Conservation (phyloP, 2,329 filamentous ascomycete species). For the Claviceps citrina region DNA sequence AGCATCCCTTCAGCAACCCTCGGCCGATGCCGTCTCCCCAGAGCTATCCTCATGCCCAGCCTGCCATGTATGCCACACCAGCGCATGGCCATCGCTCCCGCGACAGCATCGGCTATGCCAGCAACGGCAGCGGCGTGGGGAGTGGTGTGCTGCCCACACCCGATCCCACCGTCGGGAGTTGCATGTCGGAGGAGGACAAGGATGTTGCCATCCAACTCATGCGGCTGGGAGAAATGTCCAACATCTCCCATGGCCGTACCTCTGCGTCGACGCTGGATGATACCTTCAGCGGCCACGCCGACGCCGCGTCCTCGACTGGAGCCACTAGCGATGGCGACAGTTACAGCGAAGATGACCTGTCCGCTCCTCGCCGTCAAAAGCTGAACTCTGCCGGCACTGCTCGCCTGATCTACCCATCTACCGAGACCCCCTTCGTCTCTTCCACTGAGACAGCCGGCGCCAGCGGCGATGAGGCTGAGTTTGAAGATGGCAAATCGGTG, state of each 20-base stretch:
- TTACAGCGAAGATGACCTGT: conserved; percentile 47
- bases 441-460: conserved; percentile 32
- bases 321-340: conserved; percentile 67
- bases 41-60: conserved; percentile 44
- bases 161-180: conserved; percentile 92
- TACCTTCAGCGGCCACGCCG: conserved; percentile 78
- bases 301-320: conserved; percentile 69
- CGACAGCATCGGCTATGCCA: conserved; percentile 42
- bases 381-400: conserved; percentile 26
- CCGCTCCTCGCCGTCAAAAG: conserved; percentile 41
- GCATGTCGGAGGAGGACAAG: conserved; percentile 84
- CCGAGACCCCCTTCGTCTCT: conserved; percentile 36
- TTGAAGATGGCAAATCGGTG: conserved; percentile 13
- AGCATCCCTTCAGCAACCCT: conserved; percentile 66
- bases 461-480: conserved; percentile 21
- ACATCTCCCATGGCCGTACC: conserved; percentile 81
- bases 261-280: conserved; percentile 90
- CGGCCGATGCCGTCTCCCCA: conserved; percentile 73
- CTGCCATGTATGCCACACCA: conserved; percentile 47
- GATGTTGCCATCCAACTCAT: conserved; percentile 96
- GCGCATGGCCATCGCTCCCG: conserved; percentile 47
- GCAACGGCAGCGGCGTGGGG: conserved; percentile 22
- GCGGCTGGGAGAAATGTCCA: conserved; percentile 84
- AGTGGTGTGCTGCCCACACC: conserved; percentile 66
- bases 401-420: conserved; percentile 35